Percentiles rank a stretch among this genome's conserved stretches.
phyloP scores from a whole-genome alignment of 139 green algal genomes.

The Diplosphaera chodatii region DNA sequence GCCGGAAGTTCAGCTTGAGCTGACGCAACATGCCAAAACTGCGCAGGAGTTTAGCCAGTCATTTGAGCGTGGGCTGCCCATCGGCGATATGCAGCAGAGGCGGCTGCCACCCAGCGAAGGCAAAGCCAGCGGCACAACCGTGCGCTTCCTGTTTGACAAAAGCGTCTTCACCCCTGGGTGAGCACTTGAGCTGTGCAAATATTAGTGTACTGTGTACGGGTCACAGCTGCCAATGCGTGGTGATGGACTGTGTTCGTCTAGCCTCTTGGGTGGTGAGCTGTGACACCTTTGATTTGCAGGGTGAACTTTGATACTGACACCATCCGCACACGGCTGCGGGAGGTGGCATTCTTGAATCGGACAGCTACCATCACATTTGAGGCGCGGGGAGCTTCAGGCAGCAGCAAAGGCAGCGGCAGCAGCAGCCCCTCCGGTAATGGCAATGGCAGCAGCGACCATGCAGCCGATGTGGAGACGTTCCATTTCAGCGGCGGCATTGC shows the following conservation, averaged over 20 bases:
- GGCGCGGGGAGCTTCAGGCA: conserved; percentile 1
- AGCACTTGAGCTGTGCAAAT: too few species aligned
- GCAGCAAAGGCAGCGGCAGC: too few species aligned
- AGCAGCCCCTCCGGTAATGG: conserved; percentile 8
- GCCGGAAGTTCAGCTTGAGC: too few species aligned
- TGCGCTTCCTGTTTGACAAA: conserved; percentile 83
- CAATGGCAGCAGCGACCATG: conserved; percentile 8
- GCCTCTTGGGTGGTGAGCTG: too few species aligned
- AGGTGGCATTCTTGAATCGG: conserved; percentile 95
- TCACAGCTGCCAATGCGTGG: too few species aligned
- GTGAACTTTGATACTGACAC: conserved; percentile 71
- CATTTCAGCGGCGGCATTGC: conserved; percentile 65
- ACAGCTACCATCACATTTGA: conserved; percentile 54
- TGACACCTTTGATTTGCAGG: conserved; percentile 17
- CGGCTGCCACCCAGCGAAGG: neutral
- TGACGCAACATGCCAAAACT: too few species aligned
- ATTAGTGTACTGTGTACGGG: too few species aligned
- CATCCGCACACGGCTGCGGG: conserved; percentile 75
- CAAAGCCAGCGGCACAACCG: conserved; percentile 46
- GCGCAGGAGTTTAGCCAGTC: conserved; percentile 56
- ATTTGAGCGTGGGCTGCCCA: conserved; percentile 58
- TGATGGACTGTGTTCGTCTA: too few species aligned
- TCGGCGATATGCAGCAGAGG: neutral
- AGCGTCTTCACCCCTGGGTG: conserved; percentile 61
- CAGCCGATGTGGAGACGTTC: conserved; percentile 50